These are phyloP conservation scores for Elsinoe fawcettii DNA, from an alignment of 2,329 filamentous ascomycete species.

Conservation along the genomic window DNA sequence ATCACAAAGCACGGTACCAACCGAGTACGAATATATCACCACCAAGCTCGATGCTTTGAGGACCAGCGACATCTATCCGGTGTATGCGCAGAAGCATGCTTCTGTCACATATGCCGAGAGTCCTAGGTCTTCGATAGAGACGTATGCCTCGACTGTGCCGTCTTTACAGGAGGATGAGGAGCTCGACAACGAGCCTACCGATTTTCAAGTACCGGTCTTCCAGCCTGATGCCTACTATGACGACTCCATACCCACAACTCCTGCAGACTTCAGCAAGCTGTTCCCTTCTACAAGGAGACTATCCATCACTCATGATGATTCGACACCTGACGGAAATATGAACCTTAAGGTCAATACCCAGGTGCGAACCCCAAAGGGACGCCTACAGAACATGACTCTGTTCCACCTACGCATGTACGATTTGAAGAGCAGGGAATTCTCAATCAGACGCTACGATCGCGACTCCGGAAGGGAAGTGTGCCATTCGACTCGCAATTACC, in stretches of 20 bases:
- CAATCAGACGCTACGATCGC: conserved; percentile 81
- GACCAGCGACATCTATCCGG: conserved; percentile 18
- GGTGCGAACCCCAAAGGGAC: conserved; percentile 44
- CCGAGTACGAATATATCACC: conserved; percentile 18
- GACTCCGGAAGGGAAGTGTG: conserved; percentile 91
- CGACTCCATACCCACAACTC: conserved; percentile 66
- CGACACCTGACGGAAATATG: conserved; percentile 89
- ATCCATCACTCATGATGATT: conserved; percentile 81
- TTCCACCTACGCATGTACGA: conserved; percentile 97
- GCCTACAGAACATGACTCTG: conserved; percentile 60
- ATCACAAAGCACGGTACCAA: conserved; percentile 20
- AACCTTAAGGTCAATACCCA: conserved; percentile 84
- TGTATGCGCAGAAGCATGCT: neutral
- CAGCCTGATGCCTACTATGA: conserved; percentile 54
- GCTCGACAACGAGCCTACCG: conserved; percentile 29
- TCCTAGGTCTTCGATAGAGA: conserved; percentile 60
- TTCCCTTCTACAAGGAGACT: conserved; percentile 81
- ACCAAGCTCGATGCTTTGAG: conserved; percentile 20
- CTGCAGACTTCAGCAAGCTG: conserved; percentile 71
- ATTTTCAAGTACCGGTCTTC: conserved; percentile 53
- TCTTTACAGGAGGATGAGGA: conserved; percentile 52
- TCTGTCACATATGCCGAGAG: conserved; percentile 26
- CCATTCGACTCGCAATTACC: conserved; percentile 66
- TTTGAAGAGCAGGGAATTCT: conserved; percentile 77
- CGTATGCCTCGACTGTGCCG: conserved; percentile 66